Base-by-base conservation (phyloP, 345 rosid genomes). In the Balakata baccata region DNA sequence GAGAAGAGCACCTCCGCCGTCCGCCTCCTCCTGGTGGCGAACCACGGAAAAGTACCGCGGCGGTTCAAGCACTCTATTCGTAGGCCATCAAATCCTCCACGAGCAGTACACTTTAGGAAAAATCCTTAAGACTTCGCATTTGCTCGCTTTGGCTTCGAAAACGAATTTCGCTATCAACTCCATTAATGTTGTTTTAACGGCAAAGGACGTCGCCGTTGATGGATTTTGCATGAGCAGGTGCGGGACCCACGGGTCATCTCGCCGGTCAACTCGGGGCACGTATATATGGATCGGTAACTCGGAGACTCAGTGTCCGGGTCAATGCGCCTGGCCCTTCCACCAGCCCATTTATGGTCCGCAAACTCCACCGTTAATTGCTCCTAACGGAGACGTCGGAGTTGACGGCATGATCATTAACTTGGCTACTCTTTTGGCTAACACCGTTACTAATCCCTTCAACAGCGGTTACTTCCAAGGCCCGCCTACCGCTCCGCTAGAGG, bases 301-400 rank as follows among this genome's bases (percentile, higher is more conserved):
- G 16, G 97, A 84, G 82, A 59, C 80, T 4, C 95, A 87, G 87
- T 94, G 98, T 59, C 91, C 95, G 0, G 98, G 97, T 29, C 87
- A 90, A 79, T 94, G 98, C 69, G 97, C 97, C 6, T 90, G 98
- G 98, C 98, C 97, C n/a, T 94, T 94, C 52, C 98, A 94, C 74
- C 98, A 90, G 84, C 98, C 97, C 6, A 71, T 92, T 0, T 89
- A 94, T 75, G 97, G 98, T 37, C 97, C 97, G 0, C 98, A 92
- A 75, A 80, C 92, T 0, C 95, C 97, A 37, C 97, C 98, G 37
- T 62, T 92, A 38, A 81, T 88, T 0, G 83, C 98, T 0, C 98
- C 98, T 11, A 94, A 85, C 82, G 97, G 97, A 8, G 97, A 94
- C 84, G 97, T 90, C 0, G 98, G 98, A 9, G 85, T 88, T 11